These are phyloP conservation scores for Fremontodendron californicum DNA, from an alignment of 345 rosid species.

Conservation along the genomic window DNA sequence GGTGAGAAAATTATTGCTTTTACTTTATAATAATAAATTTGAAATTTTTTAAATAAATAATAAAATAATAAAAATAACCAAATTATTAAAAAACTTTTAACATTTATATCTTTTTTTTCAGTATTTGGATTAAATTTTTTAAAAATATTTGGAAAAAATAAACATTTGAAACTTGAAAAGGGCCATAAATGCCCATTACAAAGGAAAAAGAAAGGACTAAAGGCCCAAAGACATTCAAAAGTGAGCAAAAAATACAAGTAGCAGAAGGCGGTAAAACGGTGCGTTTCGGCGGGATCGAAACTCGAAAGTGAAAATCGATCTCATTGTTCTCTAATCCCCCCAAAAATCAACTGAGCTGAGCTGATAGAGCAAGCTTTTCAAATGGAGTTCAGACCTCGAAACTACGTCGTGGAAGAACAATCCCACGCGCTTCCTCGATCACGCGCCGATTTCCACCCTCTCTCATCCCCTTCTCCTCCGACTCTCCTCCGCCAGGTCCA, in stretches of 20 bases:
- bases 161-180: background rate
- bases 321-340: background rate
- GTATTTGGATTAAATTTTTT: too few species aligned
- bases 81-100: too few species aligned
- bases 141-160: too few species aligned
- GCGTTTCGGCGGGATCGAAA: background rate
- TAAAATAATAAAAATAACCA: too few species aligned
- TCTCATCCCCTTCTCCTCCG: slow-evolving; percentile 31
- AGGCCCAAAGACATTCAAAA: background rate
- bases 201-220: background rate
- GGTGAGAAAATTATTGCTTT: too few species aligned
- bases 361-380: background rate
- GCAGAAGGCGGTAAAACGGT: background rate
- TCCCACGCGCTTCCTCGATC: slow-evolving; percentile 52
- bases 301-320: background rate
- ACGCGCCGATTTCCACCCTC: slow-evolving; percentile 53
- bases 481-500: slow-evolving; percentile 42
- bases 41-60: too few species aligned
- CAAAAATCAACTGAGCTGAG: background rate
- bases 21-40: too few species aligned
- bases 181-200: background rate
- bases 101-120: too few species aligned
- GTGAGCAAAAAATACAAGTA: too few species aligned
- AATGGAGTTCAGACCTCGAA: slow-evolving; percentile 71
- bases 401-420: slow-evolving; percentile 43